phyloP scores from a whole-genome alignment of 2,329 filamentous ascomycete genomes.

The Xylaria sp. region DNA sequence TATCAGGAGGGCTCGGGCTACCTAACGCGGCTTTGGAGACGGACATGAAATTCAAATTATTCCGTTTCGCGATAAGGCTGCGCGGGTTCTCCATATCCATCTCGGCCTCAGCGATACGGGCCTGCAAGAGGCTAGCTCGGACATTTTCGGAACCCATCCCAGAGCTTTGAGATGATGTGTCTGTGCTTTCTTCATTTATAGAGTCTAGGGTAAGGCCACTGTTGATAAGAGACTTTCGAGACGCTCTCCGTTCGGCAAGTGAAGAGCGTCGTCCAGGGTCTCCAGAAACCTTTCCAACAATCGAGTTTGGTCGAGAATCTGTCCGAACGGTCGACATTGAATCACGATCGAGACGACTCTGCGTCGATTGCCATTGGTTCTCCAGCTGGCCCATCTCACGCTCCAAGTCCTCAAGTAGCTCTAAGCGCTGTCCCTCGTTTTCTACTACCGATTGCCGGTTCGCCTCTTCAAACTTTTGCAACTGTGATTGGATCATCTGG shows the following conservation, averaged over 20 bases:
- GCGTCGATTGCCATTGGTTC: slow-evolving; percentile 61
- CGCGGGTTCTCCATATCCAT: slow-evolving; percentile 46
- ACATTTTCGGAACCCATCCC: slow-evolving; percentile 37
- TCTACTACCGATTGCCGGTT: slow-evolving; percentile 39
- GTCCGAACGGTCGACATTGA: slow-evolving; percentile 53
- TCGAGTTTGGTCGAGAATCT: slow-evolving; percentile 40
- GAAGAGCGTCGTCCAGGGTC: slow-evolving; percentile 38
- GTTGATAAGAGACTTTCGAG: slow-evolving; percentile 42
- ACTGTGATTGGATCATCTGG: slow-evolving; percentile 54
- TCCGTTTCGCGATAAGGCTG: slow-evolving; percentile 41
- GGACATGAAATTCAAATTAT: slow-evolving; percentile 44
- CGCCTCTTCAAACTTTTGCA: slow-evolving; percentile 51
- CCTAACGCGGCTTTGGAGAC: slow-evolving; percentile 46
- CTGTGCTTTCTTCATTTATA: slow-evolving; percentile 30
- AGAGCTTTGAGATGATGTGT: slow-evolving; percentile 32
- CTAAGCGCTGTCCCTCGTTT: slow-evolving; percentile 47
- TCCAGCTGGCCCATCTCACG: slow-evolving; percentile 64
- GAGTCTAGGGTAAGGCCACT: slow-evolving; percentile 34
- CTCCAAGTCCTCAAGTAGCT: slow-evolving; percentile 61
- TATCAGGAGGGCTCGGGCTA: slow-evolving; percentile 59
- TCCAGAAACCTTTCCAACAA: slow-evolving; percentile 16
- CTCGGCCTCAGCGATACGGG: slow-evolving; percentile 49
- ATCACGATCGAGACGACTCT: slow-evolving; percentile 53
- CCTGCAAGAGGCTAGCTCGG: slow-evolving; percentile 46
- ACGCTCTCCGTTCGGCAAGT: slow-evolving; percentile 43